A percentile compares a stretch with the other conserved stretches of the same genome.
Conservation (phyloP, 495 filamentous ascomycete genomes). For the Penicillium mononematosum region DNA sequence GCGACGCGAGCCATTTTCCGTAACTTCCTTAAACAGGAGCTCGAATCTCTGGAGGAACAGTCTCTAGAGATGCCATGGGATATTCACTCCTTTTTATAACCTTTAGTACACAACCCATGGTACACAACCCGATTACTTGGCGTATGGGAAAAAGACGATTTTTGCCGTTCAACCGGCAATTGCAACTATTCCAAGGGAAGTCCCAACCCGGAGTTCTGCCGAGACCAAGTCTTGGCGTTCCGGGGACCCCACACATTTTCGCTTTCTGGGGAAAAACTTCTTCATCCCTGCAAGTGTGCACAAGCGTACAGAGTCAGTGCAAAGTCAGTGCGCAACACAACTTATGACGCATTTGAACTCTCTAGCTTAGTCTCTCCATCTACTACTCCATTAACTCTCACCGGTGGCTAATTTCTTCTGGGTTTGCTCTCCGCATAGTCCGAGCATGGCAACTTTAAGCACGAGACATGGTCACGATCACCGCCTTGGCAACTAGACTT, state of each 20-base stretch:
- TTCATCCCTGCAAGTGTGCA: background rate
- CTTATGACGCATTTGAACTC: background rate
- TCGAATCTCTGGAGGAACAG: background rate
- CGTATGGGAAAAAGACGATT: background rate
- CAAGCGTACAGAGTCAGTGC: background rate
- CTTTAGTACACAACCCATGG: too few relatives aligned
- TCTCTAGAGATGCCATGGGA: background rate
- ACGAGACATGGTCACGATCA: background rate
- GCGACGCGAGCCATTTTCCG: background rate
- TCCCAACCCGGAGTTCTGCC: background rate
- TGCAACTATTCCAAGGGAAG: background rate
- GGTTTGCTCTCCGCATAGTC: background rate
- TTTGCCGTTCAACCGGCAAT: background rate
- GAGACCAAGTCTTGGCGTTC: background rate
- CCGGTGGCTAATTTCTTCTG: background rate
- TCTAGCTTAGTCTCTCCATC: background rate
- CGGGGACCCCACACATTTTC: background rate
- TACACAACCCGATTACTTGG: background rate
- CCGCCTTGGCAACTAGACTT: slow-evolving; percentile 4
- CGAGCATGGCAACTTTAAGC: background rate
- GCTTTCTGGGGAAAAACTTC: slow-evolving; percentile 1
- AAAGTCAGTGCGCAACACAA: background rate
- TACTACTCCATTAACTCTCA: background rate
- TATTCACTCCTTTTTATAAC: background rate
- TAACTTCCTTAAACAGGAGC: background rate